A percentile compares a stretch with the other conserved stretches of the same genome.
These are phyloP conservation scores for Aegilops bicornis DNA, from an alignment of 176 grass and related monocot species.

Conservation along the genomic window DNA sequence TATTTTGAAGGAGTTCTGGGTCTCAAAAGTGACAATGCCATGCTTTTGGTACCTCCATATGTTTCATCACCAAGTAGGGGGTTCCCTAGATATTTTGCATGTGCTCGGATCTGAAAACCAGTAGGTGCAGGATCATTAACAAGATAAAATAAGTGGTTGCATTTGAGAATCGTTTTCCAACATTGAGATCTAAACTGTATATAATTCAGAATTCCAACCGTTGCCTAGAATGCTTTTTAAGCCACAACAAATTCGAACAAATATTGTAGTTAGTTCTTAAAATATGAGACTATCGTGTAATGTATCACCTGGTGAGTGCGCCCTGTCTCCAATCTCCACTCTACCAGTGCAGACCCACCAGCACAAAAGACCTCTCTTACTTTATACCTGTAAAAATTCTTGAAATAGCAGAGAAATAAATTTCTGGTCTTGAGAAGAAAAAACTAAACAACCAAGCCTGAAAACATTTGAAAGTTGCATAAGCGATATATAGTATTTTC, in stretches of 20 bases:
- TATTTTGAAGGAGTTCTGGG: conserved; percentile 49
- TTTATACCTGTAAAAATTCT: conserved; percentile 64
- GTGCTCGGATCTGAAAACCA: conserved; percentile 69
- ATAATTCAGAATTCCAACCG: neutral
- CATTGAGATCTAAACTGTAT: neutral
- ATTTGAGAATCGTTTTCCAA: neutral
- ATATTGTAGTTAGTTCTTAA: neutral
- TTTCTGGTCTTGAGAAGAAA: neutral
- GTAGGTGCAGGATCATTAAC: neutral
- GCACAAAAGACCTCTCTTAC: conserved; percentile 64
- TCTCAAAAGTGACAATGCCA: conserved; percentile 69
- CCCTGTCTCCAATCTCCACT: conserved; percentile 94
- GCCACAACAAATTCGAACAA: neutral
- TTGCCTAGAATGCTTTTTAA: neutral
- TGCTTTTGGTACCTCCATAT: conserved; percentile 85
- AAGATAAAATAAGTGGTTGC: neutral
- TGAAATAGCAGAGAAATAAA: neutral
- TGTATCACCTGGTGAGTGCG: conserved; percentile 82
- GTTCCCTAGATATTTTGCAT: conserved; percentile 81
- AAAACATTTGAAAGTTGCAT: neutral
- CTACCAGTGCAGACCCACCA: conserved; percentile 74
- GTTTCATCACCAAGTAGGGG: conserved; percentile 87
- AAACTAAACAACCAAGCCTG: neutral
- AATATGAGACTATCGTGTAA: neutral
- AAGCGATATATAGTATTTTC: neutral